Evolutionary conservation across 176 grass and related monocot species (phyloP).

Genomic region (Juncus inflexus): DNA sequence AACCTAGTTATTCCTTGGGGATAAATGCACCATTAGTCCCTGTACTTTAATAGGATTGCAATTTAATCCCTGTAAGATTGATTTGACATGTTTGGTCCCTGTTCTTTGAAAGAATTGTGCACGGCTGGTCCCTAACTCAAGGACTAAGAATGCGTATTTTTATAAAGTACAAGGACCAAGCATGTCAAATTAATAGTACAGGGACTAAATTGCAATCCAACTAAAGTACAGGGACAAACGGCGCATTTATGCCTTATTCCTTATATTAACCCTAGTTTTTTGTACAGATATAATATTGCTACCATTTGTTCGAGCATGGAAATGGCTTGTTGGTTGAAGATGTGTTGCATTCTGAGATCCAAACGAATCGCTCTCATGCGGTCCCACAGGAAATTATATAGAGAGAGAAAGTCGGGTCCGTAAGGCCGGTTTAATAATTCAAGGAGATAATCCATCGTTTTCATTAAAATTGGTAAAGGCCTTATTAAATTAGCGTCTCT

Average conservation of each 20-base stretch:
- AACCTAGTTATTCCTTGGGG: not conserved
- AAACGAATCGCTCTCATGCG: constrained; percentile 96
- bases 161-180: too few relatives aligned
- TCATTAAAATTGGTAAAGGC: constrained; percentile 84
- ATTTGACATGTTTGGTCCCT: not conserved
- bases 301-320: constrained; percentile 99
- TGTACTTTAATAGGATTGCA: not conserved
- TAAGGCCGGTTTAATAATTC: constrained; percentile 75
- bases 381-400: constrained; percentile 99
- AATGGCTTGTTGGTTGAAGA: constrained; percentile 71
- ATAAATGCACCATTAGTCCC: too few relatives aligned
- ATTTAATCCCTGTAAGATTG: not conserved
- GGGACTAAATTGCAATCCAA: too few relatives aligned
- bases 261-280: too few relatives aligned
- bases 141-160: too few relatives aligned
- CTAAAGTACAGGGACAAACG: too few relatives aligned
- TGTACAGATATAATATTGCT: too few relatives aligned
- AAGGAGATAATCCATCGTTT: constrained; percentile 86
- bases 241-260: too few relatives aligned
- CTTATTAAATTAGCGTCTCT: constrained; percentile 82
- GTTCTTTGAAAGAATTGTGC: too few relatives aligned
- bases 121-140: too few relatives aligned
- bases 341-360: constrained; percentile 99
- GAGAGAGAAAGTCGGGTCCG: constrained; percentile 64
- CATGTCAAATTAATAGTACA: too few relatives aligned